Percentiles rank a stretch among this genome's conserved stretches.
Conservation (phyloP, 441 rosid genomes). For the Populus hybrid region DNA sequence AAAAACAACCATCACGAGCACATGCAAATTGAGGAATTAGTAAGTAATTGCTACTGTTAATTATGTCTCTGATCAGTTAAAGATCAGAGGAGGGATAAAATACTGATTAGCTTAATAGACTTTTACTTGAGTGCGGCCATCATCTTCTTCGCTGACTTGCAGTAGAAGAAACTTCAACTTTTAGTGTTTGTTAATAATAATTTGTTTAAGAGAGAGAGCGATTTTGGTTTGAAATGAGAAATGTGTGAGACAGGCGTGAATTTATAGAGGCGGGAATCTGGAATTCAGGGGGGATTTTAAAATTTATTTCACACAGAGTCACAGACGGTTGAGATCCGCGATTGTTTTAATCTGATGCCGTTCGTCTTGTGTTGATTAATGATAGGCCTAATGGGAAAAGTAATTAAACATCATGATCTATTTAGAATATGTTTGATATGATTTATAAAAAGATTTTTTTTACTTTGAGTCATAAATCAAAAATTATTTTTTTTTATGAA, state of each 20-base stretch:
- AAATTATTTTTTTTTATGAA: too few relatives aligned
- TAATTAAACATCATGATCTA: background rate
- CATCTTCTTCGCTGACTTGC: constrained; percentile 44
- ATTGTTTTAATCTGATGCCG: background rate
- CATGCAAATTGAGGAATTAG: background rate
- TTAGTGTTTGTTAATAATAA: constrained; percentile 2
- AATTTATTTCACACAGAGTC: background rate
- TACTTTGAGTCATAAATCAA: too few relatives aligned
- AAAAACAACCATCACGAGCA: constrained; percentile 21
- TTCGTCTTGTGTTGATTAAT: background rate
- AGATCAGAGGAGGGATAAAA: background rate
- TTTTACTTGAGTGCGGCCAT: constrained; percentile 71
- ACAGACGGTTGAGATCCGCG: background rate
- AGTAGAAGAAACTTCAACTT: constrained; percentile 10
- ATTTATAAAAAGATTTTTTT: too few relatives aligned
- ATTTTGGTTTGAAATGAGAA: constrained; percentile 16
- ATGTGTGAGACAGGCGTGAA: background rate
- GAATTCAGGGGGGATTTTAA: background rate
- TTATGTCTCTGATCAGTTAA: background rate
- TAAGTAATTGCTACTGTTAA: background rate
- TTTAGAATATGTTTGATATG: too few relatives aligned
- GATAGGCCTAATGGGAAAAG: background rate
- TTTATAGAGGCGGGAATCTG: constrained; percentile 45
- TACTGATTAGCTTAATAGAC: background rate
- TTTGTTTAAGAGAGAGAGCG: constrained; percentile 11